Conservation (phyloP, 2,329 filamentous ascomycete species). For the Venturia nashicola region DNA sequence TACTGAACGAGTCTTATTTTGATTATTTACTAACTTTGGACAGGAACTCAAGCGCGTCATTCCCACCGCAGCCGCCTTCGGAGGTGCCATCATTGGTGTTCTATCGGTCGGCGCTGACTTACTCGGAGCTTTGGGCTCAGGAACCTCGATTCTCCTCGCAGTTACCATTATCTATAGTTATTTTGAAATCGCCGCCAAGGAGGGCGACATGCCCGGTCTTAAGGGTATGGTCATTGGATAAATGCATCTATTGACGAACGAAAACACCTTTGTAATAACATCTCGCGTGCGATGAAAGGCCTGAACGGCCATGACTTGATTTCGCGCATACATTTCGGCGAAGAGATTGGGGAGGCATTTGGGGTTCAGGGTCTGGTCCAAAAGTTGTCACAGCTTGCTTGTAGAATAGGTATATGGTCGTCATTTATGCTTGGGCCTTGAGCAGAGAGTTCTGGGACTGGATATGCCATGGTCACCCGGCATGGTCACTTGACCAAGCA, state of each 20-base stretch:
- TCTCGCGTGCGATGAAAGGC: background rate
- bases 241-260: constrained; percentile 1
- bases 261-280: background rate
- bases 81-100: constrained; percentile 96
- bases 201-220: constrained; percentile 79
- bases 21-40: background rate
- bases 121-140: constrained; percentile 87
- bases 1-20: background rate
- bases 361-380: background rate
- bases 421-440: background rate
- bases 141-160: constrained; percentile 94
- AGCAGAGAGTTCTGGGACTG: background rate
- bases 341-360: background rate
- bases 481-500: background rate
- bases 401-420: background rate
- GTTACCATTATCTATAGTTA: constrained; percentile 99
- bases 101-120: constrained; percentile 93
- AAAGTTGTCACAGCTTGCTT: background rate
- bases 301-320: background rate
- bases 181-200: constrained; percentile 98
- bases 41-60: constrained; percentile 94
- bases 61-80: constrained; percentile 93
- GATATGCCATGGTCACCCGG: background rate
- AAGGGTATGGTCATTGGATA: constrained; percentile 52
- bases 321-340: background rate